These are phyloP conservation scores for Nakazawaea siamensis DNA, from an alignment of 805 yeast genomes.

Conservation along the genomic window DNA sequence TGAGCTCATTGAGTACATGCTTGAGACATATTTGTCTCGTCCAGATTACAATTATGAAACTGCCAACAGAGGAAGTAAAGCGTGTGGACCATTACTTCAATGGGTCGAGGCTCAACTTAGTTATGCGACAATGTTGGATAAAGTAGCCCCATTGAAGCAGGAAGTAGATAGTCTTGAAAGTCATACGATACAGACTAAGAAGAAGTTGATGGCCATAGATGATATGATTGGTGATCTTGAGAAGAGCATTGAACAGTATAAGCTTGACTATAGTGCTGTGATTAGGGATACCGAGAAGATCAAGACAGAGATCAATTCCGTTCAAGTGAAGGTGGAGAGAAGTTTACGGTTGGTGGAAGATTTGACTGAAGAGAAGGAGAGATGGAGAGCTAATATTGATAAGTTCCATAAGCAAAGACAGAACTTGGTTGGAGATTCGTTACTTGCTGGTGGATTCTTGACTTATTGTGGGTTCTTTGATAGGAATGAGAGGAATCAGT, in stretches of 20 bases:
- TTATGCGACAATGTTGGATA: constrained; percentile 64
- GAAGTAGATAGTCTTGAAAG: constrained; percentile 57
- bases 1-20: constrained; percentile 49
- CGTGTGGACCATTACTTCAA: constrained; percentile 83
- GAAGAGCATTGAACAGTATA: constrained; percentile 57
- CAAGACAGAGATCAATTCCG: constrained; percentile 59
- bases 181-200: constrained; percentile 52
- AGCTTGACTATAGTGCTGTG: constrained; percentile 58
- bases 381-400: constrained; percentile 65
- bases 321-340: constrained; percentile 51
- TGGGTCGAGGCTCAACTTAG: constrained; percentile 90
- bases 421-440: constrained; percentile 52
- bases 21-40: constrained; percentile 47
- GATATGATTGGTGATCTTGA: constrained; percentile 77
- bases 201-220: constrained; percentile 66
- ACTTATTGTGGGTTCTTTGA: constrained; percentile 56
- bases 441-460: constrained; percentile 54
- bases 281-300: constrained; percentile 74
- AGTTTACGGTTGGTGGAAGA: constrained; percentile 56
- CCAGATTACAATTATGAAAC: constrained; percentile 62
- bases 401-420: constrained; percentile 38
- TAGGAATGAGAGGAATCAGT: constrained; percentile 32
- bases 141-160: constrained; percentile 61
- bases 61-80: constrained; percentile 85
- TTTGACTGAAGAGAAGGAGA: constrained; percentile 53